A percentile compares a stretch with the other conserved stretches of the same genome.
Conservation (phyloP, 2,329 filamentous ascomycete species). For the Bipolaris zeicola region DNA sequence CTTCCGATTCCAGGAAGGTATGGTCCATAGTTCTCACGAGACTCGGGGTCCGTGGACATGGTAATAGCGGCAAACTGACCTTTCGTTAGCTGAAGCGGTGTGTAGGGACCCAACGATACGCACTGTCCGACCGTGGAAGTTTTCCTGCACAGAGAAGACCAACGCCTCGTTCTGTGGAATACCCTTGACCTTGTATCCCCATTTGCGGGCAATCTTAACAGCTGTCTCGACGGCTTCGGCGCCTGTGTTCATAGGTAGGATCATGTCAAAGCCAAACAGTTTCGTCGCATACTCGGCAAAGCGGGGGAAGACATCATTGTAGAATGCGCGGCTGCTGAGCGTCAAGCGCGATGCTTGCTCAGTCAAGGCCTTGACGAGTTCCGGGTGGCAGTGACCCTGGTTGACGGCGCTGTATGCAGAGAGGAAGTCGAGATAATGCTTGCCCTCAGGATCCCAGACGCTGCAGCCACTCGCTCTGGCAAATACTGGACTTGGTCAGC, state of each 20-base stretch:
- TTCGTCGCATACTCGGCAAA: constrained; percentile 91
- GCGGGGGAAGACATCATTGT: constrained; percentile 97
- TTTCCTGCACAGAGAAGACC: constrained; percentile 83
- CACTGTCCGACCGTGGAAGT: constrained; percentile 96
- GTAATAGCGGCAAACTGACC: constrained; percentile 87
- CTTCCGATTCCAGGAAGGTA: constrained; percentile 90
- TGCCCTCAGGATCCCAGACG: constrained; percentile 95
- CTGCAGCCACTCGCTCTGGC: constrained; percentile 80
- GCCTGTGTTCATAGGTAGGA: constrained; percentile 96
- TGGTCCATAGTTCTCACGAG: constrained; percentile 93
- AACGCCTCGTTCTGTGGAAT: constrained; percentile 84
- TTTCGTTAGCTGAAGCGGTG: constrained; percentile 16
- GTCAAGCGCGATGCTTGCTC: constrained; percentile 91
- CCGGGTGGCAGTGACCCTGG: constrained; percentile 96
- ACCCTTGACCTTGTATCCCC: constrained; percentile 95
- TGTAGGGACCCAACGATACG: constrained; percentile 43
- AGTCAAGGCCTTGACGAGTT: constrained; percentile 85
- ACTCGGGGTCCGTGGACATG: constrained; percentile 93
- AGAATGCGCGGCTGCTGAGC: constrained; percentile 91
- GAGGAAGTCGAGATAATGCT: constrained; percentile 94
- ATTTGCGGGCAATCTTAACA: constrained; percentile 95
- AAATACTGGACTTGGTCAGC: constrained; percentile 58
- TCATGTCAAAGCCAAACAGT: constrained; percentile 96
- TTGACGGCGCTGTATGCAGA: constrained; percentile 98
- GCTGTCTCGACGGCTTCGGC: constrained; percentile 96